Base-by-base conservation (phyloP, 2,329 filamentous ascomycete genomes). In the Phialocephala subalpina region DNA sequence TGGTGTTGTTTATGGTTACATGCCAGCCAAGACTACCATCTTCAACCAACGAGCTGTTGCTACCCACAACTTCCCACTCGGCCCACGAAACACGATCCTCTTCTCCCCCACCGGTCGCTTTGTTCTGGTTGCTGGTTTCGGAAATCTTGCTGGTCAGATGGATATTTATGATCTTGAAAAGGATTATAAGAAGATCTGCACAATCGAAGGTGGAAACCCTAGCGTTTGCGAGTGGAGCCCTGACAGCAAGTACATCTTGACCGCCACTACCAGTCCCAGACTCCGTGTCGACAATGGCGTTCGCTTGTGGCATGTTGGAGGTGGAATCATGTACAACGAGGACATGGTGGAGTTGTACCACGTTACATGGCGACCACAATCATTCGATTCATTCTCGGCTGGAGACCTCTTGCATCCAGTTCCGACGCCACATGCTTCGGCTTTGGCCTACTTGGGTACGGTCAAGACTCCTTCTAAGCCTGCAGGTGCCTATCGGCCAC, bases 11-110 rank as follows among this genome's bases (percentile, higher is more conserved):
- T 99, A 99, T 78, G 96, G 96, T 68, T 98, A 93, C 80, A 98
- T 97, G 94, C 96, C 96, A n/a, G 93, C 96, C 63, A 98, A 98
- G 86, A 96, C 95, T 3, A 97, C 95, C 72, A 96, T 99, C 73
- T 99, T 98, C 87, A 97, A 97, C 79, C 88, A 91, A 74, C 90
- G 93, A 69, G 96, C 92, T 69, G 87, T 94, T 66, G 85, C 91
- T 22, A 91, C 91, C 65, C 93, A 97, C 80, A 92, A 86, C 66
- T 97, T 99, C 81, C 88, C 93, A 60, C 86, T 97, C 61, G 91
- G 85, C 2, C 96, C 96, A 14, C 91, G 96, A 75, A 99, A 99
- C 82, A 98, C 95, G 60, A 96, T 98, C 76, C 85, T 90, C 60
- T 99, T 97, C 82, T 98, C 95, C 14, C 95, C 96, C 18, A 94